Evolutionary conservation across 805 yeast genomes (phyloP), one percentile per base, ranked within the genome.

Genomic region (Nakazawaea wickerhamii): DNA sequence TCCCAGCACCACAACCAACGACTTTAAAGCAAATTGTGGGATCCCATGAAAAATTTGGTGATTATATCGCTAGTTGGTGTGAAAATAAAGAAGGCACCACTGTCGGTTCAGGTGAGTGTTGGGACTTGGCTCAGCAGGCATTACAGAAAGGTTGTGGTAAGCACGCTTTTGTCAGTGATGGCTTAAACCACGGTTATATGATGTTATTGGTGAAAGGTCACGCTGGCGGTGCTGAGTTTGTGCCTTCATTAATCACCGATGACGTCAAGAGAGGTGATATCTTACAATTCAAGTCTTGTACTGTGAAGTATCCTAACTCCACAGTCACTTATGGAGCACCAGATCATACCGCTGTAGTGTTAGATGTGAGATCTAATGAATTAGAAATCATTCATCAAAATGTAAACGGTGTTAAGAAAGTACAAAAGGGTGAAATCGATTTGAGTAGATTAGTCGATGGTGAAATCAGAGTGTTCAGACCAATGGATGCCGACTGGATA

Each of bases 51-150:
- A 58, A 57, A 38, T 76, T 60, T 51, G 79, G 80, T n/a, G 73
- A 70, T 15, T 68, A 74, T 49, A 65, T 77, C 9, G 79, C 78
- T 3, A 59, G 67, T 22, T 77, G 82, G 83, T 64, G 71, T 54
- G 77, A 73, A 47, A 69, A 64, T 19, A 64, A 66, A 17, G 49
- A 59, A 25, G 79, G 79, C 6, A 60, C 65, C 37, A 55, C 58
- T 38, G 79, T 77, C 9, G 80, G 79, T 2, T 55, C 67, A 30
- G 83, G 83, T 5, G 81, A 77, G 50, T 76, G 83, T 49, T 77
- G 81, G 81, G 77, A 77, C 26, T 64, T 77, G 44, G 82, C 81
- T 0, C 70, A 65, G 40, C 74, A 73, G 38, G 79, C 81, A 0
- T 58, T 77, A 32, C 55, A 60, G 38, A 70, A 72, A 45, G 77